Percentiles rank a stretch among this genome's conserved stretches.
Evolutionary conservation across 148 eudicot species (phyloP).

Genomic region (Rhododendron henanense): DNA sequence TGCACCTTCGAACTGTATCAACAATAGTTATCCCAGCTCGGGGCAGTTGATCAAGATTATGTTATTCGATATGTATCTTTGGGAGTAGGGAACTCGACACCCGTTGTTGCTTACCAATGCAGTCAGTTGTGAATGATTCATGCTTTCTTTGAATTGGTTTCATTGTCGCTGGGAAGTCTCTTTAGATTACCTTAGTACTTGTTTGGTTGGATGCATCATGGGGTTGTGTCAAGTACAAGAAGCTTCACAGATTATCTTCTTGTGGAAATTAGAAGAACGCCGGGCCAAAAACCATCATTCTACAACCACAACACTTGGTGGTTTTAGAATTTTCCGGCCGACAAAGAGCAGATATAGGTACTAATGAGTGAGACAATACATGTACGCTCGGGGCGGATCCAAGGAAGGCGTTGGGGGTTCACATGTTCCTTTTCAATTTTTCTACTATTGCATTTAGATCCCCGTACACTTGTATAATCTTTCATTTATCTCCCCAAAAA

Average conservation of each 20-base stretch:
- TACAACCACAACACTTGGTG: too few species aligned
- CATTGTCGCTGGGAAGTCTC: background rate
- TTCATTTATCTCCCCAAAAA: background rate
- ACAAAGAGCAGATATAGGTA: background rate
- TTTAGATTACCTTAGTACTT: background rate
- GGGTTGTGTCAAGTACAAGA: background rate
- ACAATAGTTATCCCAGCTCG: background rate
- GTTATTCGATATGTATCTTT: background rate
- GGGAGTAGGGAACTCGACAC: background rate
- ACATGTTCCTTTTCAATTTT: background rate
- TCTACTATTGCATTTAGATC: background rate
- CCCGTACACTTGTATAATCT: background rate
- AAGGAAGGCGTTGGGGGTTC: background rate
- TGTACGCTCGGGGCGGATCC: too few species aligned
- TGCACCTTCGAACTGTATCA: background rate
- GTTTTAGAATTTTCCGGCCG: too few species aligned
- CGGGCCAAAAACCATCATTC: background rate
- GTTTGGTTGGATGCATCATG: background rate
- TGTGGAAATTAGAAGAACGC: background rate
- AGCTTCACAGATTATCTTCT: background rate
- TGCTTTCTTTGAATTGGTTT: background rate
- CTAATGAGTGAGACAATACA: background rate
- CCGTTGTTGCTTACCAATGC: background rate
- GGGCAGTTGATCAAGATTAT: background rate
- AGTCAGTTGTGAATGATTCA: background rate